Base-by-base conservation (phyloP, 2,329 filamentous ascomycete genomes). In the Sclerotinia subarctica region DNA sequence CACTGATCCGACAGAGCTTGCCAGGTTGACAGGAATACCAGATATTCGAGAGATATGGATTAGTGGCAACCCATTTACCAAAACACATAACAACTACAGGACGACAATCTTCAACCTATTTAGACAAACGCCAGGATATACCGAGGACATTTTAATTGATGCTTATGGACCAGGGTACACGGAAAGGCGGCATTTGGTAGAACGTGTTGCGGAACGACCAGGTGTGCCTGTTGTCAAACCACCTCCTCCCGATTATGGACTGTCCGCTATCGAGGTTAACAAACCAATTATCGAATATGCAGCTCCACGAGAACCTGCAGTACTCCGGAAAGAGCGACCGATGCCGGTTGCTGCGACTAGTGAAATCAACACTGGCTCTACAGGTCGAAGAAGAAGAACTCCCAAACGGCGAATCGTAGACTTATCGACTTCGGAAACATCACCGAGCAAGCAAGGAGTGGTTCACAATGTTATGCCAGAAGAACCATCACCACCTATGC, bases 31-130 rank as follows among this genome's bases (percentile, higher is more conserved):
- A 1, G 90, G 90, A 64, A 93, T 97, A 64, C 94, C 95, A 35
- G 92, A 97, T 65, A 90, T 99, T 72, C 89, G 89, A 69, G 94
- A 98, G 78, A 89, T 99, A 44, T 99, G 94, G 85, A 90, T 99
- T 21, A 87, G 91, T 70, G 92, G 93, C 29, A 99, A 99, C 75
- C 92, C 94, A 0, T 97, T 98, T 75, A 91, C 90, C 54, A 92
- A 91, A 73, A 94, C 93, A 0, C 92, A 97, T 77, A 85, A 89
- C 69, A 88, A 90, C 73, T 96, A 97, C 77, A 88, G 95, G 60
- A 84, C 96, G 72, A 91, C 89, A 26, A 96, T 98, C 71, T 97
- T 99, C 87, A 99, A 98, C 75, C 84, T 98, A 2, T 99, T 99
- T 83, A 88, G 95, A 71, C 89, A 88, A 69, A 93, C 92, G 0